Conservation (phyloP, 495 filamentous ascomycete genomes). For the Opeltia flavorubescens region DNA sequence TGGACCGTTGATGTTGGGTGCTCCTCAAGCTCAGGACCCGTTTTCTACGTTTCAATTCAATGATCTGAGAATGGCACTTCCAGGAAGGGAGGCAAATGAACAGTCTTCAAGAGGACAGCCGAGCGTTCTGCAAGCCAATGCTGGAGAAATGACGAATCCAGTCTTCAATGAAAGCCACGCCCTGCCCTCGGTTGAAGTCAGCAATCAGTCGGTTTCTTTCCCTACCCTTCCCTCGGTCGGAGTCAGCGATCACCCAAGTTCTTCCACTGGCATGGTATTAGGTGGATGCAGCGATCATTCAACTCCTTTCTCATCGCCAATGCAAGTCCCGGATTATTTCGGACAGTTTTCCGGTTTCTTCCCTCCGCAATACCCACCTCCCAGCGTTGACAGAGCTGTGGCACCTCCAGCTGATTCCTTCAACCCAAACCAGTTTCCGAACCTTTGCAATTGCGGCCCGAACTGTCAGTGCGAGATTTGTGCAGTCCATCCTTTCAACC, state of each 20-base stretch:
- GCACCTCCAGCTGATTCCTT: not conserved
- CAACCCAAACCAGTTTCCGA: conserved; percentile 10
- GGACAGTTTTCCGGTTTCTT: not conserved
- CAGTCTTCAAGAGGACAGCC: too few species aligned
- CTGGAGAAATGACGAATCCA: too few species aligned
- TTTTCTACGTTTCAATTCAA: too few species aligned
- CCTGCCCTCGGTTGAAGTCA: too few species aligned
- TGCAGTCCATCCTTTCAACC: conserved; percentile 56
- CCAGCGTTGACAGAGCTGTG: not conserved
- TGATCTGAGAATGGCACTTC: too few species aligned
- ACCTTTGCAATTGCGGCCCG: conserved; percentile 52
- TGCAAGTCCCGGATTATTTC: not conserved
- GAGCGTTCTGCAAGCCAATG: too few species aligned
- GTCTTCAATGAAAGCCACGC: too few species aligned
- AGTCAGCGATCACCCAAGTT: not conserved
- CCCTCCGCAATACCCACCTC: not conserved
- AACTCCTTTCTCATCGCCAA: not conserved
- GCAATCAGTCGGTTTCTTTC: too few species aligned
- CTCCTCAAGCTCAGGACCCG: too few species aligned
- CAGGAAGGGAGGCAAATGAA: too few species aligned
- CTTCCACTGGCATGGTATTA: not conserved
- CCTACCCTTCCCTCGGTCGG: not conserved
- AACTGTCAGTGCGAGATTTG: conserved; percentile 58
- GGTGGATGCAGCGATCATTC: not conserved
- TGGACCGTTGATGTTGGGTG: too few species aligned